Percentiles rank a stretch among this genome's conserved stretches.
These are phyloP conservation scores for Leccinum subgranulosum DNA, from an alignment of 768 basidiomycete genomes.

Conservation along the genomic window DNA sequence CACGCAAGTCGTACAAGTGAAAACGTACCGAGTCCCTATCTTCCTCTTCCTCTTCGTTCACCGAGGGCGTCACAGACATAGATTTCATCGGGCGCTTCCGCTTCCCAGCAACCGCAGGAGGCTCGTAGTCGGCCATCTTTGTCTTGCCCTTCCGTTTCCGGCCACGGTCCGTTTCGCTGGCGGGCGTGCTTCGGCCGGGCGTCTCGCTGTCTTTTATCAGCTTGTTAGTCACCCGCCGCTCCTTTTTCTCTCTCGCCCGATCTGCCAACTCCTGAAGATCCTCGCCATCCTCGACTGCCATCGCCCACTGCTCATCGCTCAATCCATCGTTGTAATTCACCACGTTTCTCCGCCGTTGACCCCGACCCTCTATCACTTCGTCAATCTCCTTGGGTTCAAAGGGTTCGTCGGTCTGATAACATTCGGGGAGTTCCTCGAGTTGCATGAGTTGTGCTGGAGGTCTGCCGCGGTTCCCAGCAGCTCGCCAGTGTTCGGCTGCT, in stretches of 20 bases:
- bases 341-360: conserved; percentile 76
- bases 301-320: conserved; percentile 90
- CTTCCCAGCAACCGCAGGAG: conserved; percentile 48
- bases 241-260: conserved; percentile 60
- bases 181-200: conserved; percentile 63
- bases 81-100: conserved; percentile 74
- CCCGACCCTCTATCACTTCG: conserved; percentile 67
- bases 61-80: conserved; percentile 72
- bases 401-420: conserved; percentile 83
- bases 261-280: conserved; percentile 74
- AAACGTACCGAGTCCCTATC: conserved; percentile 64
- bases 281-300: conserved; percentile 81
- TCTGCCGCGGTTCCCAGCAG: conserved; percentile 70
- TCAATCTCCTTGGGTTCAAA: conserved; percentile 64
- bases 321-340: conserved; percentile 94
- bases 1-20: neutral
- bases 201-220: conserved; percentile 55
- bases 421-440: conserved; percentile 87
- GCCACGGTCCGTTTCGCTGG: conserved; percentile 55
- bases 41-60: conserved; percentile 73
- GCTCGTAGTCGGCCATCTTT: conserved; percentile 54
- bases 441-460: conserved; percentile 76
- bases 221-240: conserved; percentile 58
- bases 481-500: conserved; percentile 61
- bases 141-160: conserved; percentile 61